Evolutionary conservation across 257 asterid species (phyloP), one percentile per base, ranked within the genome.

Genomic region (Datura wrightii): DNA sequence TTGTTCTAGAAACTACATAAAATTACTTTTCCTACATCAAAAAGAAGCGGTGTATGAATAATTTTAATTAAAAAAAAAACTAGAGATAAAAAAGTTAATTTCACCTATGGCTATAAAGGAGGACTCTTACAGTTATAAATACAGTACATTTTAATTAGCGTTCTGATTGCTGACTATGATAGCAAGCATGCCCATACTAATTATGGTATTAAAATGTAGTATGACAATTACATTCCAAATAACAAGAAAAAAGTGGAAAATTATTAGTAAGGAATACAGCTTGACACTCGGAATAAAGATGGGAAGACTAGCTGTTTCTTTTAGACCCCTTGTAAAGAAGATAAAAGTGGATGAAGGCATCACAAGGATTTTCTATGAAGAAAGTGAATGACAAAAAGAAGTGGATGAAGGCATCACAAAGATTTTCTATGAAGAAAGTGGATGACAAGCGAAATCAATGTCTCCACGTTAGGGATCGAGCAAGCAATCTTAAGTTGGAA

Each of bases 321-420:
- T 24, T 24, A 74, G 24, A 74, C 44, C 19, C 42, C 60, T 52
- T 74, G 44, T 48, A 24, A 74, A 74, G 60, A 48, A 74, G 80
- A 74, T 50, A 74, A 11, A 24, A 74, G 60, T 48, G 60, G 81
- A 74, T 19, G 60, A 74, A 74, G 60, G 81, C 60, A 13, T 74
- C 59, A 48, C 8, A 24, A 48, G 60, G 11, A 13, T 74, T 74
- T 74, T 74, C 44, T 48, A 50, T 24, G 59, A 48, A 48, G 42
- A 50, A 48, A 36, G 44, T 74, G 42, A 34, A 48, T 11, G 8
- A 74, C 81, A 48, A 72, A 63, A 66, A 67, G 78, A 67, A 67
- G 78, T 67, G 74, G 46, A 66, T 36, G 3, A 42, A 46, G 41
- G 80, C 80, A 71, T 44, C 58, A 44, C 1, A 71, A n/a, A 19